phyloP scores from a whole-genome alignment of 2,329 filamentous ascomycete genomes.

The Stemphylium beticola region DNA sequence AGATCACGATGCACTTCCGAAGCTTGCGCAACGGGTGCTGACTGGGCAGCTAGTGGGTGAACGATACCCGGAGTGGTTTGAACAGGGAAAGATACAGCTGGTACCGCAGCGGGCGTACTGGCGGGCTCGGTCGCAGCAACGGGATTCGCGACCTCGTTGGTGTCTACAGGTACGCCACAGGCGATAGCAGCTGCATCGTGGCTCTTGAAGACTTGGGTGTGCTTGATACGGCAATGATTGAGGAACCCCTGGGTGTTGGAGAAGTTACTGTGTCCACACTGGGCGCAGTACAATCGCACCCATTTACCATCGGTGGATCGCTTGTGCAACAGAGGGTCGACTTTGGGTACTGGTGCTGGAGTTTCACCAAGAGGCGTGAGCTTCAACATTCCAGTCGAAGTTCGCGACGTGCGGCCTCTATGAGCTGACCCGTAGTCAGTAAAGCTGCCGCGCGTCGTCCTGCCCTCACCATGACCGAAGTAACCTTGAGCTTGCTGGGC shows the following conservation, averaged over 20 bases:
- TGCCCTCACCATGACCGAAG: conserved; percentile 64
- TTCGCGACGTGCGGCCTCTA: conserved; percentile 64
- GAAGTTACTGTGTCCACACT: conserved; percentile 90
- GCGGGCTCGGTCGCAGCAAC: conserved; percentile 42
- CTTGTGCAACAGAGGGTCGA: conserved; percentile 82
- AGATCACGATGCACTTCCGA: conserved; percentile 43
- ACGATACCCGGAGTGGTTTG: conserved; percentile 42
- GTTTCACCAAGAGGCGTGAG: conserved; percentile 51
- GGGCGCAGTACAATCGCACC: conserved; percentile 86
- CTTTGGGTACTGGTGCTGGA: conserved; percentile 63
- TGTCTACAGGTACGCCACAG: conserved; percentile 82
- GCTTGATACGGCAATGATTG: conserved; percentile 96
- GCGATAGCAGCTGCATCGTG: conserved; percentile 92
- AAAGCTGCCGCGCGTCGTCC: conserved; percentile 79
- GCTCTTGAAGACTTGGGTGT: conserved; percentile 91
- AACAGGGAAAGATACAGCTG: conserved; percentile 38
- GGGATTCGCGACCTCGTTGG: conserved; percentile 59
- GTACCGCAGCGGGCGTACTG: conserved; percentile 33
- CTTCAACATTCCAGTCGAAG: conserved; percentile 59
- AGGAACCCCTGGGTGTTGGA: conserved; percentile 98
- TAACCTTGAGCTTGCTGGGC: conserved; percentile 46
- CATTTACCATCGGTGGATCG: conserved; percentile 80
- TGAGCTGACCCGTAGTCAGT: conserved; percentile 58
- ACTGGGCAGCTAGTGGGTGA: conserved; percentile 42
- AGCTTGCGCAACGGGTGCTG: conserved; percentile 33